phyloP scores from a whole-genome alignment of 345 rosid genomes.

The Acer yangbiense region DNA sequence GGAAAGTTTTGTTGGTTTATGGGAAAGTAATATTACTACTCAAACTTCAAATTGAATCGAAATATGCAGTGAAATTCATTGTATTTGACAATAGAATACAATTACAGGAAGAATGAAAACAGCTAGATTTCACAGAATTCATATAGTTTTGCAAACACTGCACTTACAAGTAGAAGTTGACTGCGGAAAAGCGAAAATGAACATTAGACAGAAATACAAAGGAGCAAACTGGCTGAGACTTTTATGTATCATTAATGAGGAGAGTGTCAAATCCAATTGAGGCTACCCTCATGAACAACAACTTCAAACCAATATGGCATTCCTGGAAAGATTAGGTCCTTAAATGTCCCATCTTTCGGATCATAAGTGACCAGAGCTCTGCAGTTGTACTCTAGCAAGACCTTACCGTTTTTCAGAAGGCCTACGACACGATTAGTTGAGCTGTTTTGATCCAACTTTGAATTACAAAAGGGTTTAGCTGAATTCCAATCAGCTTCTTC shows the following conservation, averaged over 20 bases:
- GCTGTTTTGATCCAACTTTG: background rate
- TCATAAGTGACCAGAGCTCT: conserved; percentile 65
- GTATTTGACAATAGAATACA: no score
- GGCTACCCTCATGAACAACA: conserved; percentile 60
- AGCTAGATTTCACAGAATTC: no score
- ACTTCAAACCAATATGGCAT: conserved; percentile 68
- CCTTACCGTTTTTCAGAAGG: conserved; percentile 58
- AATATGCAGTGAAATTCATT: no score
- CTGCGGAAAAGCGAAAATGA: no score
- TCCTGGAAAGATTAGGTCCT: conserved; percentile 53
- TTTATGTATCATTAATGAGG: background rate
- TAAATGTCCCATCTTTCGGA: conserved; percentile 55
- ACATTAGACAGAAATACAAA: no score
- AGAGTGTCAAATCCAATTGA: conserved; percentile 24
- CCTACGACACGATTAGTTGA: conserved; percentile 46
- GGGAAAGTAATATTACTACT: no score
- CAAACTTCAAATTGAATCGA: no score
- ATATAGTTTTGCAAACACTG: background rate
- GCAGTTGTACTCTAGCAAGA: conserved; percentile 72
- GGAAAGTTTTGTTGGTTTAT: no score
- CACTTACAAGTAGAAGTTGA: no score
- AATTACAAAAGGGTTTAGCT: background rate
- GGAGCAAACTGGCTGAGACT: background rate
- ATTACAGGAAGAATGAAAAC: no score
- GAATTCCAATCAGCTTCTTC: background rate